Evolutionary conservation across 768 basidiomycete genomes (phyloP).

Genomic region (Termitomyces sp.): DNA sequence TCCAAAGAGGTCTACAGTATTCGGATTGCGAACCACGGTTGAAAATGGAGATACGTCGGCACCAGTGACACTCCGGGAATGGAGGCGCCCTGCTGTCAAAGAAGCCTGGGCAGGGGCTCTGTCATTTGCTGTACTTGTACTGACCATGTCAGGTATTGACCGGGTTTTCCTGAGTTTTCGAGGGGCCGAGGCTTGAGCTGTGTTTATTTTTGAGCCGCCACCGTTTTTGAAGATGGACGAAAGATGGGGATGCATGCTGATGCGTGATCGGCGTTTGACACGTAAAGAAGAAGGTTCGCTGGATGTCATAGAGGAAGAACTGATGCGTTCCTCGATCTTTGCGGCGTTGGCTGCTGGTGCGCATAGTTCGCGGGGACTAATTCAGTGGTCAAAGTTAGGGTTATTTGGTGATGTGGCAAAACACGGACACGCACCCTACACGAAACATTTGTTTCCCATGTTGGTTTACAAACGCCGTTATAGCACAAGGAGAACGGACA

Average conservation of each 20-base stretch:
- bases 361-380: conserved; percentile 56
- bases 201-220: conserved; percentile 24
- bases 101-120: conserved; percentile 22
- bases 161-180: conserved; percentile 70
- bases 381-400: conserved; percentile 2
- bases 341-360: conserved; percentile 54
- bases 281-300: conserved; percentile 38
- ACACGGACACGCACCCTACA: conserved; percentile 54
- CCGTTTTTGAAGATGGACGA: conserved; percentile 47
- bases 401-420: not conserved
- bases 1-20: conserved; percentile 52
- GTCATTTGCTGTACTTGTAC: conserved; percentile 23
- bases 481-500: conserved; percentile 73
- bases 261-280: conserved; percentile 53
- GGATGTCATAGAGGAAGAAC: conserved; percentile 27
- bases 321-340: conserved; percentile 45
- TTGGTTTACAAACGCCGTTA: conserved; percentile 80
- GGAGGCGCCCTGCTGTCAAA: conserved; percentile 47
- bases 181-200: conserved; percentile 25
- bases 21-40: conserved; percentile 23
- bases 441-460: conserved; percentile 77
- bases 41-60: conserved; percentile 53
- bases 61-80: conserved; percentile 78
- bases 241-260: conserved; percentile 59
- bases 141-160: conserved; percentile 63